A percentile compares a stretch with the other conserved stretches of the same genome.
These are phyloP conservation scores for Trichoderma asperelloides DNA, from an alignment of 495 filamentous ascomycete species.

Conservation along the genomic window DNA sequence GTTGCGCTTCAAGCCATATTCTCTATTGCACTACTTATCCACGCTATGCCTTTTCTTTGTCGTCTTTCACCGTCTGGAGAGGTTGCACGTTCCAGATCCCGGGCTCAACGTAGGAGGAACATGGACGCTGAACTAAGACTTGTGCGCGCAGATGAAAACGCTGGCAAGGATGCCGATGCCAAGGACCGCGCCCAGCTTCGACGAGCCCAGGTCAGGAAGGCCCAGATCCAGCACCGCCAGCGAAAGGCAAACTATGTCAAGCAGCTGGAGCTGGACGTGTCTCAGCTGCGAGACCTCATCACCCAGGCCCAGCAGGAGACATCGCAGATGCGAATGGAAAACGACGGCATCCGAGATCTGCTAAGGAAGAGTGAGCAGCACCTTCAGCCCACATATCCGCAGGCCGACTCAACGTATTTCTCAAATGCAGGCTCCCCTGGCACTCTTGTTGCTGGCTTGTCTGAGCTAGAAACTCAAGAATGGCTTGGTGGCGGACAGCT, in stretches of 20 bases:
- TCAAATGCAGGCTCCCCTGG: background rate
- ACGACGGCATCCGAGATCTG: conserved; percentile 21
- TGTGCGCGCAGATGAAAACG: background rate
- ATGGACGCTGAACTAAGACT: background rate
- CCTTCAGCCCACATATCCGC: background rate
- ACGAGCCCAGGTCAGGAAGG: conserved; percentile 40
- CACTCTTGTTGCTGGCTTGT: background rate
- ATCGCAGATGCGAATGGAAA: conserved; percentile 26
- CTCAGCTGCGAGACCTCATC: conserved; percentile 35
- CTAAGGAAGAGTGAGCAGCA: background rate
- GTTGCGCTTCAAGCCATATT: background rate
- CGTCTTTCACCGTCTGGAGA: background rate
- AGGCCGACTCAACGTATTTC: conserved; percentile 1
- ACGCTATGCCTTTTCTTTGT: background rate
- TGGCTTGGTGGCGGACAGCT: background rate
- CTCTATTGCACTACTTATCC: background rate
- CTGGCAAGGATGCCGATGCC: background rate
- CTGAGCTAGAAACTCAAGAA: background rate
- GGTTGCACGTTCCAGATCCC: background rate
- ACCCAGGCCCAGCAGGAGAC: conserved; percentile 23
- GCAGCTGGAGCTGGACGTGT: conserved; percentile 39
- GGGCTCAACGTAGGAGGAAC: background rate
- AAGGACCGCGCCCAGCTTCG: conserved; percentile 28
- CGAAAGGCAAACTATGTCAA: conserved; percentile 44
- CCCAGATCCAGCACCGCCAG: conserved; percentile 44